Evolutionary conservation across 495 filamentous ascomycete genomes (phyloP).

Genomic region (Penicillium bovifimosum): DNA sequence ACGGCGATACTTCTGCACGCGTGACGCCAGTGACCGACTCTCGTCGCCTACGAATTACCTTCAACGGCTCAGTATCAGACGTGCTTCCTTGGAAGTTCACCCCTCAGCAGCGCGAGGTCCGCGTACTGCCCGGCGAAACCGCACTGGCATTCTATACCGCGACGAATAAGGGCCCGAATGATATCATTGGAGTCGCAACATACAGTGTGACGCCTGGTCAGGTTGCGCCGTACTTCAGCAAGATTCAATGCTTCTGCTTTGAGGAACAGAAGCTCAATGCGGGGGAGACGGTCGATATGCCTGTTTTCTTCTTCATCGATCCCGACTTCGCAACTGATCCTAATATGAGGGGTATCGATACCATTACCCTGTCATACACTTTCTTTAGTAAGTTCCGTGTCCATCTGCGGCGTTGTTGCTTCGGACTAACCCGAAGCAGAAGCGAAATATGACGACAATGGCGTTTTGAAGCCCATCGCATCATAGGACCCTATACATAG

Average conservation of each 20-base stretch:
- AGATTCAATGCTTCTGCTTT: conserved; percentile 99
- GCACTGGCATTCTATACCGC: conserved; percentile 98
- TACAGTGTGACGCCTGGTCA: conserved; percentile 96
- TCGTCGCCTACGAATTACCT: conserved; percentile 88
- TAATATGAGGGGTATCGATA: conserved; percentile 89
- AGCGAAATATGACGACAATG: conserved; percentile 82
- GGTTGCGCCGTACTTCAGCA: conserved; percentile 96
- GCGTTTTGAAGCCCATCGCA: conserved; percentile 46
- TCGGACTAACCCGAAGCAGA: conserved; percentile 49
- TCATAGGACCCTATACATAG: conserved; percentile 10
- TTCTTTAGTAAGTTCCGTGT: conserved; percentile 79
- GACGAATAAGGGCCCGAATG: conserved; percentile 77
- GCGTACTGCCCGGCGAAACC: conserved; percentile 91
- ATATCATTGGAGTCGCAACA: conserved; percentile 97
- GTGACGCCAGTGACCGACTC: conserved; percentile 75
- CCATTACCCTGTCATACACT: conserved; percentile 92
- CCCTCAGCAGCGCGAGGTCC: conserved; percentile 94
- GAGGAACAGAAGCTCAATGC: conserved; percentile 93
- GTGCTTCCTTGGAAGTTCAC: conserved; percentile 95
- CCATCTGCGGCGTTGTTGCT: not conserved
- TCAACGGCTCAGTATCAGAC: conserved; percentile 91
- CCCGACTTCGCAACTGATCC: conserved; percentile 90
- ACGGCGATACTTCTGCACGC: conserved; percentile 61
- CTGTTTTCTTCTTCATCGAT: conserved; percentile 98
- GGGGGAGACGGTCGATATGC: conserved; percentile 98